phyloP scores from a whole-genome alignment of 495 filamentous ascomycete genomes.

The Xeromyces bisporus region DNA sequence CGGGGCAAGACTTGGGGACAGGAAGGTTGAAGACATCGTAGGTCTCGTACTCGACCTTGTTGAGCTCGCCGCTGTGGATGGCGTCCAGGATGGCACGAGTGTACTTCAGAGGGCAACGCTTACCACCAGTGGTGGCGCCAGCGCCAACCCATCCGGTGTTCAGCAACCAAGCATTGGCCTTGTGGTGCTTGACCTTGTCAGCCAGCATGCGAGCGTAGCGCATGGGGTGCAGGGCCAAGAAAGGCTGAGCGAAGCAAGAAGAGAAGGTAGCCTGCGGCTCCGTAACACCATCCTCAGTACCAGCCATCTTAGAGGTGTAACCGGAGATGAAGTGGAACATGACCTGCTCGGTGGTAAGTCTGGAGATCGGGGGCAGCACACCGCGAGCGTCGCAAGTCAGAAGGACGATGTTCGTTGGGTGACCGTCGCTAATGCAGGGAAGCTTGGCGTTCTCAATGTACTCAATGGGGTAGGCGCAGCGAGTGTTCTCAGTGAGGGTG shows the following conservation, averaged over 20 bases:
- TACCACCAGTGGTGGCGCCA: constrained; percentile 83
- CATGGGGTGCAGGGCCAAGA: constrained; percentile 98
- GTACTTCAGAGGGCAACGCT: constrained; percentile 97
- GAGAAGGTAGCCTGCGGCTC: constrained; percentile 98
- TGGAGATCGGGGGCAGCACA: constrained; percentile 94
- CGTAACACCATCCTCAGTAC: constrained; percentile 89
- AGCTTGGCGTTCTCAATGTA: constrained; percentile 98
- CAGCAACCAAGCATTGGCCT: constrained; percentile 92
- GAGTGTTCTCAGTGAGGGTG: constrained; percentile 95
- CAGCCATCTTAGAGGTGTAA: constrained; percentile 99
- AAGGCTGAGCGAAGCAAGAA: constrained; percentile 97
- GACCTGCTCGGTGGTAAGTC: constrained; percentile 86
- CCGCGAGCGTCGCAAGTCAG: constrained; percentile 96
- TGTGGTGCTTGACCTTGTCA: constrained; percentile 90
- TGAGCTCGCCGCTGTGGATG: constrained; percentile 91
- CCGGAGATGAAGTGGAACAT: constrained; percentile 99
- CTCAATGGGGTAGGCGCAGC: constrained; percentile 96
- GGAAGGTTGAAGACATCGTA: constrained; percentile 94
- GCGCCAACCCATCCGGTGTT: constrained; percentile 99
- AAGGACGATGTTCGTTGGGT: constrained; percentile 94
- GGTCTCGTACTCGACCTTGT: constrained; percentile 77
- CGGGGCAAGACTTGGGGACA: constrained; percentile 71
- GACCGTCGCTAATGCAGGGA: constrained; percentile 69
- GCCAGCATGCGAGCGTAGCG: constrained; percentile 96
- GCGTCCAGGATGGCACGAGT: constrained; percentile 95